Percentiles rank a stretch among this genome's conserved stretches.
These are phyloP conservation scores for Lachancea lanzarotensis DNA, from an alignment of 805 yeast genomes.

Conservation along the genomic window DNA sequence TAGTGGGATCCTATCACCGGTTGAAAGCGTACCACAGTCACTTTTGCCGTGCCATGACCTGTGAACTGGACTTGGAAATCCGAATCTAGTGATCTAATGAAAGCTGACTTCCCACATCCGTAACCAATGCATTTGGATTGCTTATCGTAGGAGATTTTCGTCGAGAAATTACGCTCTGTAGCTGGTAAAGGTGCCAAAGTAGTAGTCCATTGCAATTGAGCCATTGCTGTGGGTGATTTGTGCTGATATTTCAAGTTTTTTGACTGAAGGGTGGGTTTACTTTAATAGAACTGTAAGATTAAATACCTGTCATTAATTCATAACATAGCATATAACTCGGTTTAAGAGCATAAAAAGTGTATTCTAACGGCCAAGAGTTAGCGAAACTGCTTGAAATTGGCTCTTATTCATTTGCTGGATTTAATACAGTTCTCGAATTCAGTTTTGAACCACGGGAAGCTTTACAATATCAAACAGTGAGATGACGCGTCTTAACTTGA, in stretches of 20 bases:
- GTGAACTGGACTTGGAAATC: constrained; percentile 59
- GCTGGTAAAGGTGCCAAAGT: constrained; percentile 73
- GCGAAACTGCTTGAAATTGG: too few relatives aligned
- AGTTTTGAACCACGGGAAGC: too few relatives aligned
- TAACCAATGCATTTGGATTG: constrained; percentile 68
- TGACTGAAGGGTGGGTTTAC: background rate
- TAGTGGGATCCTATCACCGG: constrained; percentile 72
- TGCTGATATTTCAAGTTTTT: background rate
- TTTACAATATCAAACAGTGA: too few relatives aligned
- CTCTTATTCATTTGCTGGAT: too few relatives aligned
- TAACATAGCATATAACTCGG: too few relatives aligned
- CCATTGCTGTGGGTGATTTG: constrained; percentile 11
- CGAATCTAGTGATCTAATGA: constrained; percentile 57
- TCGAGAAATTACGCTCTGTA: constrained; percentile 61
- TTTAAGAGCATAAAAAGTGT: too few relatives aligned
- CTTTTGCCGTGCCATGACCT: constrained; percentile 54
- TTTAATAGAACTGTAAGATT: background rate
- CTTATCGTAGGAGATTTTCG: constrained; percentile 70
- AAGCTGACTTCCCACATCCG: constrained; percentile 72
- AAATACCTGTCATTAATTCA: too few relatives aligned
- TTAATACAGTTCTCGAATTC: too few relatives aligned
- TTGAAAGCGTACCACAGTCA: constrained; percentile 80
- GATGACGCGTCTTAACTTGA: too few relatives aligned
- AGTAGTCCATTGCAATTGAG: constrained; percentile 23
- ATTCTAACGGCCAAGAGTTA: too few relatives aligned